Percentiles rank a stretch among this genome's conserved stretches.
phyloP scores from a whole-genome alignment of 495 filamentous ascomycete species.

The Alectoria sarmentosa region DNA sequence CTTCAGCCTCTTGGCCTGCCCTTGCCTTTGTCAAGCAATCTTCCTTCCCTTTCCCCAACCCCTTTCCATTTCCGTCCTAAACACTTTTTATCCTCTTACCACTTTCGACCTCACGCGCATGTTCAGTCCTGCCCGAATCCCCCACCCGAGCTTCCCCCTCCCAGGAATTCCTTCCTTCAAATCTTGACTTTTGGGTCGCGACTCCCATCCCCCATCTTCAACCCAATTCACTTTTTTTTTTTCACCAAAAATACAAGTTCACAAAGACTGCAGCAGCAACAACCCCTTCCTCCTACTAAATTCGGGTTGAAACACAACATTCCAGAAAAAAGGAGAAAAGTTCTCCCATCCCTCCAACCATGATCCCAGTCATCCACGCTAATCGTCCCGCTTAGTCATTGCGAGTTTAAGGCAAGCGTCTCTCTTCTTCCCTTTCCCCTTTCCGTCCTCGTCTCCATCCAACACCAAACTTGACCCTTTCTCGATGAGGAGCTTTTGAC shows the following conservation, averaged over 20 bases:
- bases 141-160: not conserved
- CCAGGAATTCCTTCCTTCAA: not conserved
- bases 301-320: slow-evolving; percentile 2
- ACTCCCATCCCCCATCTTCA: not conserved
- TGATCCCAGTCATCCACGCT: not conserved
- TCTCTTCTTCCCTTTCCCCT: slow-evolving; percentile 20
- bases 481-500: slow-evolving; percentile 27
- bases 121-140: too few relatives aligned
- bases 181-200: too few relatives aligned
- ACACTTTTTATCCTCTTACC: slow-evolving; percentile 4
- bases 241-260: not conserved
- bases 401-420: slow-evolving; percentile 4
- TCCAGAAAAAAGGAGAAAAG: not conserved
- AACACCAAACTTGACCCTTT: slow-evolving; percentile 18
- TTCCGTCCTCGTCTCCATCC: slow-evolving; percentile 22
- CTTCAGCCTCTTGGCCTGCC: too few relatives aligned
- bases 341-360: not conserved
- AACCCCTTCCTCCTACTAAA: not conserved
- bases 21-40: too few relatives aligned
- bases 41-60: slow-evolving; percentile 3
- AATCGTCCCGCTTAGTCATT: slow-evolving; percentile 11
- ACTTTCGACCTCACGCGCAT: slow-evolving; percentile 18
- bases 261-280: not conserved
- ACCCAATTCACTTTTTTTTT: not conserved
- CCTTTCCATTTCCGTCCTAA: slow-evolving; percentile 19